Conservation (phyloP, 1,139 yeast species). For the Diutina ranongensis region DNA sequence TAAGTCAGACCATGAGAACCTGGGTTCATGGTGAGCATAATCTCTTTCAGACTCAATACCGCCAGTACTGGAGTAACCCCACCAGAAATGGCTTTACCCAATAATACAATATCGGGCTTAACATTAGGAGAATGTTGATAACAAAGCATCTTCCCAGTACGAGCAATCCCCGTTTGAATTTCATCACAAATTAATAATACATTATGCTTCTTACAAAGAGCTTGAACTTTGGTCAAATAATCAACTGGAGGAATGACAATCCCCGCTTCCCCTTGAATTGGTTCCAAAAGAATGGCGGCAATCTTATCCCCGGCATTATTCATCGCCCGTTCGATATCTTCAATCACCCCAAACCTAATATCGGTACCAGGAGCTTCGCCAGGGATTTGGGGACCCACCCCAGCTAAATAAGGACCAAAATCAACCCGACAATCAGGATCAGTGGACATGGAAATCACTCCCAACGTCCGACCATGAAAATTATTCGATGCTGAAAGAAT, state of each 20-base stretch:
- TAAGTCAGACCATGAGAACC: slow-evolving; percentile 98
- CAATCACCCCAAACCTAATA: slow-evolving; percentile 72
- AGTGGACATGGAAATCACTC: slow-evolving; percentile 91
- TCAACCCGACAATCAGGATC: slow-evolving; percentile 85
- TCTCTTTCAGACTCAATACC: slow-evolving; percentile 75
- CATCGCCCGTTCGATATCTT: slow-evolving; percentile 78
- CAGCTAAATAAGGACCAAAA: slow-evolving; percentile 82
- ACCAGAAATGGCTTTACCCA: slow-evolving; percentile 94
- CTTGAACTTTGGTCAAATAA: slow-evolving; percentile 63
- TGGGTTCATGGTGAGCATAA: slow-evolving; percentile 84
- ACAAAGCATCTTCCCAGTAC: slow-evolving; percentile 92
- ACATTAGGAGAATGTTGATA: slow-evolving; percentile 75
- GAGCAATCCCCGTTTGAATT: slow-evolving; percentile 94
- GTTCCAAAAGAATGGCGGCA: slow-evolving; percentile 88
- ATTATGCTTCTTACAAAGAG: slow-evolving; percentile 71
- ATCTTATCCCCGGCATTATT: slow-evolving; percentile 78
- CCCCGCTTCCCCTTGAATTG: slow-evolving; percentile 98
- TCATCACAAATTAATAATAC: slow-evolving; percentile 89
- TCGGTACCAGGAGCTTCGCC: slow-evolving; percentile 40
- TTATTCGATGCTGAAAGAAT: slow-evolving; percentile 78
- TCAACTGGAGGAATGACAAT: slow-evolving; percentile 86
- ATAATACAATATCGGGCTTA: slow-evolving; percentile 74
- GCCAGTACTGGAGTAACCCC: slow-evolving; percentile 92
- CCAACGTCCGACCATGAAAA: slow-evolving; percentile 95
- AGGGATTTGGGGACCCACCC: slow-evolving; percentile 76